These are phyloP conservation scores for Pseudogymnoascus verrucosus DNA, from an alignment of 2,329 filamentous ascomycete genomes.

Conservation along the genomic window DNA sequence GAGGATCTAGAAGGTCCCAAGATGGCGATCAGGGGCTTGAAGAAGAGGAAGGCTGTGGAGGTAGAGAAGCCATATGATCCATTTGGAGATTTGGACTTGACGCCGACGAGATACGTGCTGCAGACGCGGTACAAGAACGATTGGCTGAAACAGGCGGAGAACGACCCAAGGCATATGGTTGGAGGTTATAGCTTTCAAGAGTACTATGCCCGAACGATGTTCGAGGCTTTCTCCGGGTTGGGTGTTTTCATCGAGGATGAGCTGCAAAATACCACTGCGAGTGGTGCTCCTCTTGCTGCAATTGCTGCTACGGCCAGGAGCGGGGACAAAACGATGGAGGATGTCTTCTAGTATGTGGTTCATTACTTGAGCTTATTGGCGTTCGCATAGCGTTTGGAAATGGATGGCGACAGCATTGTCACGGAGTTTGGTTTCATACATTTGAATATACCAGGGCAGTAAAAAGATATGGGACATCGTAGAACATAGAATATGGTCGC, in stretches of 20 bases:
- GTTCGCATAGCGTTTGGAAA: slow-evolving; percentile 4
- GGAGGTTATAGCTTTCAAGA: slow-evolving; percentile 80
- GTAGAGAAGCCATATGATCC: slow-evolving; percentile 78
- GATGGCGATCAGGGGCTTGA: slow-evolving; percentile 72
- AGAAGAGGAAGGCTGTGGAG: slow-evolving; percentile 51
- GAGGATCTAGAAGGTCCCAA: slow-evolving; percentile 18
- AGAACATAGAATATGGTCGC: neutral
- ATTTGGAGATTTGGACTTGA: slow-evolving; percentile 67
- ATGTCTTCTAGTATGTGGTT: slow-evolving; percentile 31
- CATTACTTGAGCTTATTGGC: neutral
- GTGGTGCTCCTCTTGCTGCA: slow-evolving; percentile 31
- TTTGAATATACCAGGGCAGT: neutral
- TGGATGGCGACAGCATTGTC: neutral
- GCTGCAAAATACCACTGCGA: slow-evolving; percentile 29
- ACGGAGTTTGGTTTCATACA: slow-evolving; percentile 5
- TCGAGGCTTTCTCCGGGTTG: slow-evolving; percentile 83
- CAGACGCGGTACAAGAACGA: slow-evolving; percentile 66
- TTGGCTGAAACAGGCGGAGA: slow-evolving; percentile 60
- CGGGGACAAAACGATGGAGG: slow-evolving; percentile 43
- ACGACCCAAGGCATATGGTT: slow-evolving; percentile 58
- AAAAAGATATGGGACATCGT: neutral
- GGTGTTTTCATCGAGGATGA: slow-evolving; percentile 80
- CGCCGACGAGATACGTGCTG: slow-evolving; percentile 61
- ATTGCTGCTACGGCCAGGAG: slow-evolving; percentile 25
- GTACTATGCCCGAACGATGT: slow-evolving; percentile 72